Conservation (phyloP, 2,329 filamentous ascomycete genomes). For the Aureobasidium mangrovei region DNA sequence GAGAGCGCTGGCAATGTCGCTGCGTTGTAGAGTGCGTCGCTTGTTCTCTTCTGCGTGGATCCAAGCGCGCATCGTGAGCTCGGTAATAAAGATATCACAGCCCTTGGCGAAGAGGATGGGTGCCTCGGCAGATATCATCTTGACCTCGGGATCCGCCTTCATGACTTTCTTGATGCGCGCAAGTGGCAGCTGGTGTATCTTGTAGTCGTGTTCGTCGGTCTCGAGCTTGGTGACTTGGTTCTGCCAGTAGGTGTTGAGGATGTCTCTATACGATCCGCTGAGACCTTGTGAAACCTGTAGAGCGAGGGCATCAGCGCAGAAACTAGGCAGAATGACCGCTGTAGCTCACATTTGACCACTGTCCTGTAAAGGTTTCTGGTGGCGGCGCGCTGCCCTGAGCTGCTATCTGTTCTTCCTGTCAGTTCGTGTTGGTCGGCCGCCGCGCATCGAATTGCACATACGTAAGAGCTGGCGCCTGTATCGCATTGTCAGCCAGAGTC, state of each 20-base stretch:
- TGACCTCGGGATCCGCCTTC: slow-evolving; percentile 98
- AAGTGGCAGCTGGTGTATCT: slow-evolving; percentile 89
- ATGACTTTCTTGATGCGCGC: slow-evolving; percentile 99
- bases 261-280: slow-evolving; percentile 87
- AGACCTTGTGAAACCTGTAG: slow-evolving; percentile 86
- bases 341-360: slow-evolving; percentile 79
- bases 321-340: background rate
- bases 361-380: slow-evolving; percentile 81
- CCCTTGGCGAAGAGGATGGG: slow-evolving; percentile 97
- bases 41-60: slow-evolving; percentile 99
- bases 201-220: slow-evolving; percentile 94
- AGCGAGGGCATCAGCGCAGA: background rate
- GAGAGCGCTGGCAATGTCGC: slow-evolving; percentile 90
- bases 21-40: slow-evolving; percentile 84
- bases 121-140: slow-evolving; percentile 98
- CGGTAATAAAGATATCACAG: slow-evolving; percentile 98
- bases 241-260: slow-evolving; percentile 98
- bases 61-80: slow-evolving; percentile 98
- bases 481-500: slow-evolving; percentile 6
- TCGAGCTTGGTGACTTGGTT: slow-evolving; percentile 95
- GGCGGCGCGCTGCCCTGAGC: slow-evolving; percentile 80
- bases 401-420: slow-evolving; percentile 57
- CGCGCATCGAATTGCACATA: slow-evolving; percentile 36
- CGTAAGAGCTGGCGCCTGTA: slow-evolving; percentile 58
- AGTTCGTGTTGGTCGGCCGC: background rate